Evolutionary conservation across 139 green algal species (phyloP).

Genomic region (Chlamydomonas eustigma): DNA sequence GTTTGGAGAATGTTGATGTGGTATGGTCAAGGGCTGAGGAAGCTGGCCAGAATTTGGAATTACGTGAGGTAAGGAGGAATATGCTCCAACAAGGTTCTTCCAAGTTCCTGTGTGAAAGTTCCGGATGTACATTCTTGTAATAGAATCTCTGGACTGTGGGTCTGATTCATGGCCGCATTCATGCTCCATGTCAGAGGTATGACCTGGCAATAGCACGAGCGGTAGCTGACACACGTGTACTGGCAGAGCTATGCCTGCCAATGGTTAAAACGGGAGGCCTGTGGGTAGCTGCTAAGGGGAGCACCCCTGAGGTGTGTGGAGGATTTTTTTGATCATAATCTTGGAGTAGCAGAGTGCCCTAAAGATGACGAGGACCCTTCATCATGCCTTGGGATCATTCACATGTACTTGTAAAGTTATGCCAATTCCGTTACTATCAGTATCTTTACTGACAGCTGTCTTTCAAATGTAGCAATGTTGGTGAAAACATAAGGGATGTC

Average conservation of each 20-base stretch:
- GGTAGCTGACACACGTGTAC: slow-evolving; percentile 74
- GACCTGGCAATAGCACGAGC: slow-evolving; percentile 78
- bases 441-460: no score
- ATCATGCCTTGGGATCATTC: no score
- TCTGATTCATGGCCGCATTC: no score
- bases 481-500: neutral
- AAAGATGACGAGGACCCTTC: no score
- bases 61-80: slow-evolving; percentile 45
- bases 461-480: neutral
- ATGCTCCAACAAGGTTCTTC: no score
- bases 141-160: no score
- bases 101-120: no score
- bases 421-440: no score
- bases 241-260: slow-evolving; percentile 89
- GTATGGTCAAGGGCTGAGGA: slow-evolving; percentile 79
- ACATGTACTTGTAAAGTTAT: no score
- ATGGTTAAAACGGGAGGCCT: slow-evolving; percentile 70
- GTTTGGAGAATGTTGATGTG: slow-evolving; percentile 60
- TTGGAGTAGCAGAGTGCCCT: neutral
- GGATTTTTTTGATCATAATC: neutral
- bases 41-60: slow-evolving; percentile 29
- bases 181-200: slow-evolving; percentile 52
- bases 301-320: slow-evolving; percentile 26
- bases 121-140: no score
- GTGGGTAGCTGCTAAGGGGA: slow-evolving; percentile 83